Evolutionary conservation across 352 stramenopile genomes (phyloP), one percentile per base, ranked within the genome.

Genomic region (Phytophthora agathidicida): DNA sequence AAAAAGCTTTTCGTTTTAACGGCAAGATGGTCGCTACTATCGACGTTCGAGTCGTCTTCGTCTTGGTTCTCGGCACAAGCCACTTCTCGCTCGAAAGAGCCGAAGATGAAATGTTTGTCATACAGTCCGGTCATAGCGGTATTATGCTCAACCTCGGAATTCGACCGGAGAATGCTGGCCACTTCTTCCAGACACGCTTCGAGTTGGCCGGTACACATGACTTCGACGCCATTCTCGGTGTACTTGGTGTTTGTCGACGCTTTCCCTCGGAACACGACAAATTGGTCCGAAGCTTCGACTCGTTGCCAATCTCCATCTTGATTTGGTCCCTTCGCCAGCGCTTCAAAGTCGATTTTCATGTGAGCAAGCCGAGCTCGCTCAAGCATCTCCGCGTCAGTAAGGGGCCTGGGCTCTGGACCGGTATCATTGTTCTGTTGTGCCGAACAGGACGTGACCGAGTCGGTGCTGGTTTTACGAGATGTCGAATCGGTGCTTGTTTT

Each of bases 1-100:
- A 42, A 37, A 19, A 73, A 73, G 26, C 48, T 71, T 11, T 36
- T 54, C 30, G 65, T 74, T 32, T 71, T 74, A 10, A 74, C 48
- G 5, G 46, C 20, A 9, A 75, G 38, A 3, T 73, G 59, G 13
- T 60, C 63, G 0, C 27, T 33, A 8, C 27, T 26, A 3, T 43
- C 23, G 27, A 17, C 19, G 2, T 22, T 9, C 1, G 13, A 16
- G 3, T 50, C n/a, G 8, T 26, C 7, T n/a, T 62, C 13, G 3
- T 30, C 3, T 5, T 51, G 9, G 22, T n/a, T 3, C 23, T 43
- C 7, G 3, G 20, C n/a, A 5, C 47, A 47, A 2, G 8, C 11
- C 11, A 65, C 47, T n/a, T 51, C 16, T 2, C 57, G 65, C 16
- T 66, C 63, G 8, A 57, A 38, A 3, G 63, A 60, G 14, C 63